phyloP scores from a whole-genome alignment of 2,329 filamentous ascomycete species.

The Ophiostoma quercus region DNA sequence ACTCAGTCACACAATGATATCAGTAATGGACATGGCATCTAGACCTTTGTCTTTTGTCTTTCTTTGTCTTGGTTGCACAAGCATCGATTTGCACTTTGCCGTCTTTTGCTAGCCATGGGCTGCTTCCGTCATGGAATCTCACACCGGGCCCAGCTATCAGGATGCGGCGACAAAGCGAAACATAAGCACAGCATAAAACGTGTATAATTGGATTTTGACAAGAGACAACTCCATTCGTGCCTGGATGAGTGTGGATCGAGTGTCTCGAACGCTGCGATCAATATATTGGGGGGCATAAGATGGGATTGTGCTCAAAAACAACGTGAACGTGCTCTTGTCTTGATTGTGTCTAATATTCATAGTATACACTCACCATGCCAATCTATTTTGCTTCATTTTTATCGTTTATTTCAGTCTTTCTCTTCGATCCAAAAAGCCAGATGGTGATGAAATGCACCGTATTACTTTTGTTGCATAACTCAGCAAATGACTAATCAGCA shows the following conservation, averaged over 20 bases:
- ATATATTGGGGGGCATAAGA: neutral
- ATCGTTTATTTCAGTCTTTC: no score
- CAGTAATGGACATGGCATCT: neutral
- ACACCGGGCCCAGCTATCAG: conserved; percentile 17
- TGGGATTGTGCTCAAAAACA: neutral
- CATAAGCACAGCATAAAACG: conserved; percentile 9
- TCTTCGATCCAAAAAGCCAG: no score
- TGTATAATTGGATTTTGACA: neutral
- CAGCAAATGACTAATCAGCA: neutral
- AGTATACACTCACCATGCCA: no score
- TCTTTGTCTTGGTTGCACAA: neutral
- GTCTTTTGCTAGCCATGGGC: neutral
- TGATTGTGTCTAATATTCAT: neutral
- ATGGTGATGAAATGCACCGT: no score
- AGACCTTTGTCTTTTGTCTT: neutral
- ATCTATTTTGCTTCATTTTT: neutral
- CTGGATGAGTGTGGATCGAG: neutral
- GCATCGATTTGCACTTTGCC: neutral
- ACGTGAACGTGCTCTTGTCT: conserved; percentile 5
- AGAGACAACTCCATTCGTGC: neutral
- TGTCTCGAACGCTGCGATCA: neutral
- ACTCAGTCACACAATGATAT: neutral
- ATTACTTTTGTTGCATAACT: no score
- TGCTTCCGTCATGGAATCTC: neutral
- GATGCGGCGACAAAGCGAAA: conserved; percentile 14